Base-by-base conservation (phyloP, 441 rosid species). In the Jatropha multifida region DNA sequence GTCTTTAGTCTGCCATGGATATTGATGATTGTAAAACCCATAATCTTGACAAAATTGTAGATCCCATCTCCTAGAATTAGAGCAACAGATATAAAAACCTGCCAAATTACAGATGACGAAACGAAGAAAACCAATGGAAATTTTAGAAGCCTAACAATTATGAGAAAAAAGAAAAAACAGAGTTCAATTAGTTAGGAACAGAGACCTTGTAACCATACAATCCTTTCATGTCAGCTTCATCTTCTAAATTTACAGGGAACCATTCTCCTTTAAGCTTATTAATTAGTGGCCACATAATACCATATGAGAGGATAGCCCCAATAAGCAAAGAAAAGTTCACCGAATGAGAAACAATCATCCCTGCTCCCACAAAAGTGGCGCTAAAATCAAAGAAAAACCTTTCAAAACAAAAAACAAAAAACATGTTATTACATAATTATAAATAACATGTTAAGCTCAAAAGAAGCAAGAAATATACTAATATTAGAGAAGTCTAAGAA, bases 241-340 rank as follows among this genome's bases (percentile, higher is more conserved):
- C 91, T 42, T 86, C 80, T 7, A 86, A 64, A 74, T 77, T 81
- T 8, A 65, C 82, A 44, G 90, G 80, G 67, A 88, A 95, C 99
- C 99, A 95, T 10, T 88, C 76, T 72, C 98, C 98, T 82, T 93
- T 90, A 27, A 80, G 90, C 72, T 77, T 77, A 69, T 77, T 78
- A 54, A 95, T 88, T n/a, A 90, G 92, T 56, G 99, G 98, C 98
- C 98, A 95, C 97, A 90, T 89, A 3, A 95, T 41, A 59, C 98
- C 99, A 74, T 86, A 84, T 5, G 99, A 95, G 72, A 95, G 87
- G 42, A 90, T 79, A 68, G 99, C 96, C 71, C 99, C 99, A 38
- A 93, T 81, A 67, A 95, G 90, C 85, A 95, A 72, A 60, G 99
- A 95, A 52, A 95, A 37, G 77, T 93, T 95, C 77, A 93, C 99